Base-by-base conservation (phyloP, 805 yeast species). In the Metschnikowia lochheadii region DNA sequence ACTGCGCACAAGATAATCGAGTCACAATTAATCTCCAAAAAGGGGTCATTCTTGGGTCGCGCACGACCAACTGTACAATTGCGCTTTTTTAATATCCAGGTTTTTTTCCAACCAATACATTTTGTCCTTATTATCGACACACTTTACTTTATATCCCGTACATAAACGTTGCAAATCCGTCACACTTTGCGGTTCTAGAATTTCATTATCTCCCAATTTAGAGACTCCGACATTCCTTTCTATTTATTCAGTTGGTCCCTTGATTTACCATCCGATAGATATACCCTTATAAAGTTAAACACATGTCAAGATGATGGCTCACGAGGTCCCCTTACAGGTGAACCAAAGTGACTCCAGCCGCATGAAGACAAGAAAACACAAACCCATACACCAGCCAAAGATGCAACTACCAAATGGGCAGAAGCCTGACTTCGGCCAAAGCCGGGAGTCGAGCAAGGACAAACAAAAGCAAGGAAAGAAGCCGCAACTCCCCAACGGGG, bases 251-350 rank as follows among this genome's bases (percentile, higher is more conserved):
- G 31, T 33, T 14, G 45, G 37, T 31, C n/a, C 37, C n/a, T 33
- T 21, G 45, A 21, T 8, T 8, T 33, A 33, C 31, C 36, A 10
- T 32, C 15, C 38, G 38, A 42, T 33, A 42, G 35, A 32, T 6
- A 32, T 33, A 42, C 37, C 20, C 20, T 37, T 42, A 33, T 21
- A 18, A 42, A 42, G 45, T 33, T 33, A 41, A 32, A 33, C 37
- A 33, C 18, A 42, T 15, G 48, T 40, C 46, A 56, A 43, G 37
- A 57, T 57, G 60, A 55, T 57, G 57, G 57, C 68, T 13, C 74
- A 67, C 54, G 73, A 69, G 56, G 49, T 63, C 54, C 71, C 73
- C 35, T 47, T 58, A 51, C 56, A 60, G 37, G 58, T 62, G 46
- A 68, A 57, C 38, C 61, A 50, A 21, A 52, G 47, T 47, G 56